Percentiles rank a stretch among this genome's conserved stretches.
phyloP scores from a whole-genome alignment of 1,284 basidiomycete genomes.

The Phlebopus sp. region DNA sequence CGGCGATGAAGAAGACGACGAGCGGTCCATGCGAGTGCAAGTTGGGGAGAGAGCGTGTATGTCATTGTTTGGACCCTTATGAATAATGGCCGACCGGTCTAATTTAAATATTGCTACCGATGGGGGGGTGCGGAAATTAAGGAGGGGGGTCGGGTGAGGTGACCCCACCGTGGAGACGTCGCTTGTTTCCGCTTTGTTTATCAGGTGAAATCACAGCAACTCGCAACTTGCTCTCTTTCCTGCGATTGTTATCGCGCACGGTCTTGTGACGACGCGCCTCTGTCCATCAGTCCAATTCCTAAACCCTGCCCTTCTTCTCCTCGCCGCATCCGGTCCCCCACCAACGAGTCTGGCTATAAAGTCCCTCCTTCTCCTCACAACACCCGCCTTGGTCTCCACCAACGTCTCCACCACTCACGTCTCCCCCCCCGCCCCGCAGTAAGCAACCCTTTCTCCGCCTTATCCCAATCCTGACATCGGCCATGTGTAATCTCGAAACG shows the following conservation, averaged over 20 bases:
- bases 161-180: neutral
- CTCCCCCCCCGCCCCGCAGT: conserved; percentile 18
- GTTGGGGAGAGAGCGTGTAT: conserved; percentile 12
- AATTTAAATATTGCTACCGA: conserved; percentile 24
- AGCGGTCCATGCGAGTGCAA: conserved; percentile 21
- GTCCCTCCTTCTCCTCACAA: conserved; percentile 3
- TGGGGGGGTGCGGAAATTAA: neutral
- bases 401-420: conserved; percentile 10
- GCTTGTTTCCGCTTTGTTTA: conserved; percentile 12
- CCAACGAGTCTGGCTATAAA: conserved; percentile 24
- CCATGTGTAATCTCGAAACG: conserved; percentile 76
- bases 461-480: conserved; percentile 15
- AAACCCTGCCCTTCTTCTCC: conserved; percentile 7
- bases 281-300: conserved; percentile 17
- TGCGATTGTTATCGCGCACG: conserved; percentile 32
- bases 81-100: conserved; percentile 17
- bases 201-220: conserved; percentile 4
- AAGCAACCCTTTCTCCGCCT: conserved; percentile 20
- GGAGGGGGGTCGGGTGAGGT: neutral
- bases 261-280: conserved; percentile 27
- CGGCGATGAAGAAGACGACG: conserved; percentile 35
- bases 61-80: conserved; percentile 13
- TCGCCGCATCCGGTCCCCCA: conserved; percentile 13
- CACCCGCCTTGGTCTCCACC: neutral
- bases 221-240: too few relatives aligned